A percentile compares a stretch with the other conserved stretches of the same genome.
Evolutionary conservation across 2,329 filamentous ascomycete species (phyloP).

Genomic region (Penicillium sp.): DNA sequence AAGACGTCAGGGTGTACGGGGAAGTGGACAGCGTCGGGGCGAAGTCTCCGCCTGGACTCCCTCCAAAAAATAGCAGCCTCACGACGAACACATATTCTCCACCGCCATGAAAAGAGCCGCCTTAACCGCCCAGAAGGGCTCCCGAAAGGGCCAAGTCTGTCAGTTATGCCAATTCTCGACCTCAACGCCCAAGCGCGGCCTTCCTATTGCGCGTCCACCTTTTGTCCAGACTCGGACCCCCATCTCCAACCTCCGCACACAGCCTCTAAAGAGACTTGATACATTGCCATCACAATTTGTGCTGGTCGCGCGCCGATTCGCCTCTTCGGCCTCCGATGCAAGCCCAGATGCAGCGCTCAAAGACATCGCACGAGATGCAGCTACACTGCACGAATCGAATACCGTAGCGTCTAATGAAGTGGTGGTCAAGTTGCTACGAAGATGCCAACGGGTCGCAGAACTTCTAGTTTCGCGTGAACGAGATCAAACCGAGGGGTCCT

Average conservation of each 20-base stretch:
- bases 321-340: slow-evolving; percentile 11
- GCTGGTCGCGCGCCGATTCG: slow-evolving; percentile 16
- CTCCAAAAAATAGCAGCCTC: slow-evolving; percentile 20
- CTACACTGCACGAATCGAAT: slow-evolving; percentile 31
- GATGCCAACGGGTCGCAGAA: slow-evolving; percentile 37
- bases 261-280: slow-evolving; percentile 16
- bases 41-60: slow-evolving; percentile 33
- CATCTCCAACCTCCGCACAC: slow-evolving; percentile 16
- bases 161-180: slow-evolving; percentile 42
- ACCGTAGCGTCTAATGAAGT: slow-evolving; percentile 37
- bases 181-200: slow-evolving; percentile 19
- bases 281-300: slow-evolving; percentile 6
- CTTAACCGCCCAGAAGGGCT: slow-evolving; percentile 29
- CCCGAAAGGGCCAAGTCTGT: slow-evolving; percentile 33
- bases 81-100: slow-evolving; percentile 6
- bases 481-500: slow-evolving; percentile 15
- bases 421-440: slow-evolving; percentile 35
- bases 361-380: slow-evolving; percentile 30
- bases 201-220: slow-evolving; percentile 21
- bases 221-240: slow-evolving; percentile 6
- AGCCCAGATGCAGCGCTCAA: slow-evolving; percentile 31
- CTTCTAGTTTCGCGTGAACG: slow-evolving; percentile 30
- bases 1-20: slow-evolving; percentile 29
- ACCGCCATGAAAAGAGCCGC: slow-evolving; percentile 38
- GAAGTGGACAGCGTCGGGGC: slow-evolving; percentile 24